Evolutionary conservation across 31 red algal genomes (phyloP), one percentile per base, ranked within the genome.

Genomic region (Odonthalia washingtoniensis): DNA sequence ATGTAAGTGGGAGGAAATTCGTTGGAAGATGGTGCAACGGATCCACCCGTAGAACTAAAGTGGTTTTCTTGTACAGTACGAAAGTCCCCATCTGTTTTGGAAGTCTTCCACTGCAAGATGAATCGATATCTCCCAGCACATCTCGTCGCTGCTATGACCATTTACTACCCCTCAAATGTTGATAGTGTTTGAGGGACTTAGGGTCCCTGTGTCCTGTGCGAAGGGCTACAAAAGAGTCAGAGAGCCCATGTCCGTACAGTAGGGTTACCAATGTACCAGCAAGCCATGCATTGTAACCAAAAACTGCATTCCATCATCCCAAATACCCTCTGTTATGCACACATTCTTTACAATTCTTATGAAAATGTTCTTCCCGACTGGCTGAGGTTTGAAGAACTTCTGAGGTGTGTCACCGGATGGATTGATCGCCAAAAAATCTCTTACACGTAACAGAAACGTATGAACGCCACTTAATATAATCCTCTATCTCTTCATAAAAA

Each of bases 141-240:
- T 77, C 74, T 14, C 34, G 12, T 36, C 72, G 65, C 31, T 84
- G 81, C 40, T 4, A 1, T 4, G 14, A 27, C 6, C 81, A 30
- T 30, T 65, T 28, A 1, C 37, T 42, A 2, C 40, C 65, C 81
- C 40, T 61, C 43, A 64, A 36, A 64, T 87, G 33, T 26, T 87
- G 72, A 49, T 87, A 87, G 52, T 38, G 49, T 28, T 77, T 87
- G 9, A 77, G 35, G 6, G 41, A 64, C 31, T 46, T 39, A 26
- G 40, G 40, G 43, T 87, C 83, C 1, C 70, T 38, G 76, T 75
- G 83, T 1, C 68, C 70, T 38, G 83, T 87, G 6, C 46, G 83
- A 66, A 77, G 72, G 26, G 83, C 68, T 2, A 87, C 70, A 32
- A 27, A 37, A 1, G 68, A 62, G 39, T 87, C 70, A 0, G 44